These are phyloP conservation scores for Xylaria curta DNA, from an alignment of 495 filamentous ascomycete species.

Conservation along the genomic window DNA sequence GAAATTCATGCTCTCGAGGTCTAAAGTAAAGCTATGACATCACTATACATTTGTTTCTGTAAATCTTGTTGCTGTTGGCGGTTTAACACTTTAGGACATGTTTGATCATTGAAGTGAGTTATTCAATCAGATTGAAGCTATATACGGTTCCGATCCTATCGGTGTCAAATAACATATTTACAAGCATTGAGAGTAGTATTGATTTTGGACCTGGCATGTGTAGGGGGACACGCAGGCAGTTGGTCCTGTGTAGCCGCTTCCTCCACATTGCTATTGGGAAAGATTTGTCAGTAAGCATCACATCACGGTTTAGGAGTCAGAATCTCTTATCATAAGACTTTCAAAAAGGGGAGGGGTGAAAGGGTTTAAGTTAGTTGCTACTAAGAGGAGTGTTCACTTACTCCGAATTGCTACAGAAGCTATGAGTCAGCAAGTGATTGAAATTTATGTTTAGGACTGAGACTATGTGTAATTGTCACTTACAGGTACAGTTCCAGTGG, in stretches of 20 bases:
- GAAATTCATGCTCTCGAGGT: neutral
- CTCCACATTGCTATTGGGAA: conserved; percentile 14
- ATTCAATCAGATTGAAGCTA: conserved; percentile 9
- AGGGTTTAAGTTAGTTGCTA: no score
- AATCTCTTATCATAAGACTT: neutral
- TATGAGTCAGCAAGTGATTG: neutral
- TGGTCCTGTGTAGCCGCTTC: conserved; percentile 12
- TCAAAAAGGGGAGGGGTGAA: neutral
- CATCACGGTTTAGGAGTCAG: neutral
- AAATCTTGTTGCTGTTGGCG: neutral
- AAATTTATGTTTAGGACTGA: neutral
- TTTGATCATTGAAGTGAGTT: neutral
- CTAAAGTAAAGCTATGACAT: neutral
- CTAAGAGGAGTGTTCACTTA: neutral
- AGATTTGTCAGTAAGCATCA: neutral
- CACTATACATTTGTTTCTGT: neutral
- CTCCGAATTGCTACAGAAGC: neutral
- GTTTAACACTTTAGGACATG: neutral
- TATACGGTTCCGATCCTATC: neutral
- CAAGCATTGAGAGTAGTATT: neutral
- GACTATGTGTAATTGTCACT: neutral
- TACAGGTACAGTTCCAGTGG: conserved; percentile 14
- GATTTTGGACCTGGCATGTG: conserved; percentile 6
- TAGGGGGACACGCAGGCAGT: neutral
- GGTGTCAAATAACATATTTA: neutral